Percentiles rank a stretch among this genome's conserved stretches.
phyloP scores from a whole-genome alignment of 768 basidiomycete species.

The Amylocystis lapponica region DNA sequence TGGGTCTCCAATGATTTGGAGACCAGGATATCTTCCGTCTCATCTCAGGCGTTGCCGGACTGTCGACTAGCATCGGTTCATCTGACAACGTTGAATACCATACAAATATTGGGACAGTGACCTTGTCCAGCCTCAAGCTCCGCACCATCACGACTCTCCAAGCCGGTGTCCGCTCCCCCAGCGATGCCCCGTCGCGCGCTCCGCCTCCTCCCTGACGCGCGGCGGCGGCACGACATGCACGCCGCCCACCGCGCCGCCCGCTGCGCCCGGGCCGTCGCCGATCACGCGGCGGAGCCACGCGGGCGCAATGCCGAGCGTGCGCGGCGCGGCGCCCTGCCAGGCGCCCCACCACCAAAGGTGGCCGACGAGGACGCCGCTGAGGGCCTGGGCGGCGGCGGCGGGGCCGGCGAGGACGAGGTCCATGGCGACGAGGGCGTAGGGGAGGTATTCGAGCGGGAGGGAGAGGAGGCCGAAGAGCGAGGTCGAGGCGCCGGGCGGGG shows the following conservation, averaged over 20 bases:
- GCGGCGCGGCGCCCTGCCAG: slow-evolving; percentile 42
- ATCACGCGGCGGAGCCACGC: slow-evolving; percentile 49
- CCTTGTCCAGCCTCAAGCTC: too few species aligned
- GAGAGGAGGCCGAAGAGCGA: slow-evolving; percentile 77
- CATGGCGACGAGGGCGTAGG: slow-evolving; percentile 66
- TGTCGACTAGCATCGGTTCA: too few species aligned
- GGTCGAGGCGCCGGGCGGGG: slow-evolving; percentile 60
- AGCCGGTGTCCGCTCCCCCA: slow-evolving; percentile 57
- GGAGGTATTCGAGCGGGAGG: slow-evolving; percentile 66
- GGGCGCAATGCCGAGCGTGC: slow-evolving; percentile 47
- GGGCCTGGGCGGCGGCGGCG: slow-evolving; percentile 42
- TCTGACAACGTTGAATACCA: too few species aligned
- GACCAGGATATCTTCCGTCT: too few species aligned
- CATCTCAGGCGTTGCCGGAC: too few species aligned
- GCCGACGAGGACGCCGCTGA: slow-evolving; percentile 72
- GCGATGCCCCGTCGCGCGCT: slow-evolving; percentile 27
- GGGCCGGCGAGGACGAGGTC: slow-evolving; percentile 66
- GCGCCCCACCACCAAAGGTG: slow-evolving; percentile 80
- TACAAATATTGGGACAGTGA: too few species aligned
- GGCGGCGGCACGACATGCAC: slow-evolving; percentile 52
- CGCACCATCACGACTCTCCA: slow-evolving; percentile 23
- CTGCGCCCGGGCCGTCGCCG: slow-evolving; percentile 33
- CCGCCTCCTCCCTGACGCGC: slow-evolving; percentile 14
- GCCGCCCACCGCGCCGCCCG: slow-evolving; percentile 35
- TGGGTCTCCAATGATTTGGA: too few species aligned